Base-by-base conservation (phyloP, 139 green algal genomes). In the Pseudopediastrum boryanum region DNA sequence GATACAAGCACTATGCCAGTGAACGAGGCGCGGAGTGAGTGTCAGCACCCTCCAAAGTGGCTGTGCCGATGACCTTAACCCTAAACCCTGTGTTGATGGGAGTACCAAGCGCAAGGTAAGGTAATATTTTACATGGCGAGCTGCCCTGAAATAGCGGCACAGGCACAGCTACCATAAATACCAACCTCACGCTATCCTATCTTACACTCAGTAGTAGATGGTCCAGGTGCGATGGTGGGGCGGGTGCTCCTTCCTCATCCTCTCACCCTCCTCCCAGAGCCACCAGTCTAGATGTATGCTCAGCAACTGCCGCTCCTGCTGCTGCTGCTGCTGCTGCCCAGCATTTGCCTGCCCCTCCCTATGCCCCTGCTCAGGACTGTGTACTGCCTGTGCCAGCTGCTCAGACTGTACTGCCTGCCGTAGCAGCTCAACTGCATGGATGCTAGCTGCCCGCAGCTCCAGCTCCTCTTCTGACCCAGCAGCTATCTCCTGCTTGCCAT, bases 231-330 rank as follows among this genome's bases (percentile, higher is more conserved):
- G 78, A 75, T 97, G 93, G 80, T 96, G 92, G 0, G 87, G 90
- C 19, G 79, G 81, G 41, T 93, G 73, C 25, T 31, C 44, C 4
- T 83, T 29, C 1, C 82, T 74, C 3, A 61, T 41, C 13, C 41
- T 33, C 84, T 97, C 93, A 5, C 92, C 93, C 12, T 82, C n/a
- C 35, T 93, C 83, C 93, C 93, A 97, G 41, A 97, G 80, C 84
- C 86, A 94, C 93, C 93, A 97, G 56, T 97, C 93, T 35, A 97
- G 68, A 66, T 90, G 79, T 23, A 96, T 79, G 58, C 82, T 86
- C 48, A 82, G n/a, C 0, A 85, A 71, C 41, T 44, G n/a, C 52
- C 39, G 42, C n/a, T 38, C 58, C 46, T 58, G 2, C 64, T 52
- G n/a, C 35, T 59, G 12, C 50, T 72, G 72, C 83, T 66, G 41